A percentile compares a stretch with the other conserved stretches of the same genome.
These are phyloP conservation scores for Alternaria ethzedia DNA, from an alignment of 2,329 filamentous ascomycete species.

Conservation along the genomic window DNA sequence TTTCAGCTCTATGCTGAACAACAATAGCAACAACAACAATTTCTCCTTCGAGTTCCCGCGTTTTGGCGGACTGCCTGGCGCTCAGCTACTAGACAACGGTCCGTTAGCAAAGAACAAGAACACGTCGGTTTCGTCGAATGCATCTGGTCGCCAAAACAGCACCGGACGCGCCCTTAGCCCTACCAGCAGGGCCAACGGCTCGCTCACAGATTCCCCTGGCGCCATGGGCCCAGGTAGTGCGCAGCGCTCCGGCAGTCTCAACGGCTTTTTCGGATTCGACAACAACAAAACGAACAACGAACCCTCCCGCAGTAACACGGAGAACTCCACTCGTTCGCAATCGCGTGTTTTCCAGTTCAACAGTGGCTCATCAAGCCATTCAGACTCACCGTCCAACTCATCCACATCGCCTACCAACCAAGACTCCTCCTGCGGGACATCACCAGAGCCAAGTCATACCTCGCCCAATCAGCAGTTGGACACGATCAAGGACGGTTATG, in stretches of 20 bases:
- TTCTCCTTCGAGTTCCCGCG: conserved; percentile 97
- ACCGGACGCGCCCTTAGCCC: conserved; percentile 48
- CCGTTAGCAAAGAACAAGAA: conserved; percentile 45
- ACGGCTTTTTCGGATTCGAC: conserved; percentile 32
- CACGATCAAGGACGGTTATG: conserved; percentile 47
- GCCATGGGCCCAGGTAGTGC: conserved; percentile 41
- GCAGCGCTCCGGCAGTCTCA: conserved; percentile 44
- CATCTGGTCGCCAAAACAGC: conserved; percentile 42
- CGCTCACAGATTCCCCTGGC: conserved; percentile 35
- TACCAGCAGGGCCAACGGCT: conserved; percentile 32
- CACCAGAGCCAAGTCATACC: conserved; percentile 75
- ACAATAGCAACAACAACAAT: conserved; percentile 73
- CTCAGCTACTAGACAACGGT: conserved; percentile 60
- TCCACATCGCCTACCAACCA: conserved; percentile 58
- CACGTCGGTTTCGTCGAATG: conserved; percentile 27
- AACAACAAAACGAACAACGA: conserved; percentile 16
- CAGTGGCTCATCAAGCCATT: conserved; percentile 54
- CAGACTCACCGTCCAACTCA: conserved; percentile 59
- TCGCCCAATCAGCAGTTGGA: conserved; percentile 76
- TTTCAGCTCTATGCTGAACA: conserved; percentile 54
- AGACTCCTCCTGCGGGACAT: conserved; percentile 73
- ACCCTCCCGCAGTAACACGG: conserved; percentile 45
- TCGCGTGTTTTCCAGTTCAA: conserved; percentile 60
- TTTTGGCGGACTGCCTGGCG: conserved; percentile 75
- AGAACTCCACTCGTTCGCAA: conserved; percentile 50